Conservation (phyloP, 2,329 filamentous ascomycete genomes). For the Aspergillus niger region DNA sequence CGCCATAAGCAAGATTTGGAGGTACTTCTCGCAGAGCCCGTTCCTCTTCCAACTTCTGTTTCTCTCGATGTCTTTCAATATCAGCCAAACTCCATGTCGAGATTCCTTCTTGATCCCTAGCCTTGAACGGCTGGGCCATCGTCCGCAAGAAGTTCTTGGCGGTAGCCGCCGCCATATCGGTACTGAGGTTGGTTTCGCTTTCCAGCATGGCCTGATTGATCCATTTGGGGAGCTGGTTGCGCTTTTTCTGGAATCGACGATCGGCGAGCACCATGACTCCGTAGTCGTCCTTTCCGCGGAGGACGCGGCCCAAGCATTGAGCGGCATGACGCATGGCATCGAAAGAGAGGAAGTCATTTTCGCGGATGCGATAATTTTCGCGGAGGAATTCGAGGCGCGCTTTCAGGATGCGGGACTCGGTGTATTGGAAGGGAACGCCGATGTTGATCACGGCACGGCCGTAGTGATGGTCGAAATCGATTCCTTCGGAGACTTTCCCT, state of each 20-base stretch:
- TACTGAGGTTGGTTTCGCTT: conserved; percentile 84
- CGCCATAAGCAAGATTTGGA: conserved; percentile 28
- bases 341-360: conserved; percentile 97
- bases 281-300: conserved; percentile 97
- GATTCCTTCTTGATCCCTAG: conserved; percentile 84
- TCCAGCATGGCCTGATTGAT: conserved; percentile 86
- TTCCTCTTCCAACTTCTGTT: conserved; percentile 72
- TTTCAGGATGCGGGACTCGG: conserved; percentile 94
- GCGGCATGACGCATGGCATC: conserved; percentile 99
- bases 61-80: conserved; percentile 66
- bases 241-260: conserved; percentile 88
- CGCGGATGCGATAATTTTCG: conserved; percentile 93
- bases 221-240: conserved; percentile 90
- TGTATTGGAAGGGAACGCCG: conserved; percentile 97
- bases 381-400: conserved; percentile 93
- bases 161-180: conserved; percentile 88
- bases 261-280: conserved; percentile 99
- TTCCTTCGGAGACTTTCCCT: conserved; percentile 96
- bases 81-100: conserved; percentile 87
- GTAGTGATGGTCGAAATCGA: conserved; percentile 99
- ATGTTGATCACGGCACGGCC: conserved; percentile 94
- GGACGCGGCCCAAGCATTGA: conserved; percentile 90
- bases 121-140: conserved; percentile 88
- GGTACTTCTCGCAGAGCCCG: conserved; percentile 61
- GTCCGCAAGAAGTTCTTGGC: conserved; percentile 86